Percentiles rank a stretch among this genome's conserved stretches.
These are phyloP conservation scores for Tilletia walkeri DNA, from an alignment of 1,284 basidiomycete species.

Conservation along the genomic window DNA sequence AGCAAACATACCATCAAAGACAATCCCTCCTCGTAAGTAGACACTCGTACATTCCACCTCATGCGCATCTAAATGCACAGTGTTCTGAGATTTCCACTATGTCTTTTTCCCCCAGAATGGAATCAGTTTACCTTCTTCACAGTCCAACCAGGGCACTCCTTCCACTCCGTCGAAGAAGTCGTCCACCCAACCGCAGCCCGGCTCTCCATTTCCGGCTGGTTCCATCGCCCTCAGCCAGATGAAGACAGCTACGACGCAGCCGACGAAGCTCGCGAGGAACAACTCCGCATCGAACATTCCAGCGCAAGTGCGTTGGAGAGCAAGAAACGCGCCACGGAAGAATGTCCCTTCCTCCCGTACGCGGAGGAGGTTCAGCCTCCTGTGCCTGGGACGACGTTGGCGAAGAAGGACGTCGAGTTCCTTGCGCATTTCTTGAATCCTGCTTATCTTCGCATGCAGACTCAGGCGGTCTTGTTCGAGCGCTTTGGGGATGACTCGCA, in stretches of 20 bases:
- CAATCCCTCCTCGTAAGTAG: conserved; percentile 42
- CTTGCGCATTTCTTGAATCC: conserved; percentile 74
- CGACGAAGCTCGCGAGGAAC: conserved; percentile 60
- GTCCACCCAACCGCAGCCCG: conserved; percentile 43
- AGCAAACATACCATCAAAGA: conserved; percentile 39
- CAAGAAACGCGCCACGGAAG: conserved; percentile 60
- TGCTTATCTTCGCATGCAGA: conserved; percentile 79
- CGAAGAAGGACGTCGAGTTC: conserved; percentile 44
- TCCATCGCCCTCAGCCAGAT: conserved; percentile 80
- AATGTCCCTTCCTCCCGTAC: conserved; percentile 63
- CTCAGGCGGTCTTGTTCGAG: conserved; percentile 74
- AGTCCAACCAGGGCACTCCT: conserved; percentile 79
- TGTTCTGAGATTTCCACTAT: conserved; percentile 52
- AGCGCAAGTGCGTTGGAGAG: conserved; percentile 24
- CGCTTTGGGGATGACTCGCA: conserved; percentile 86
- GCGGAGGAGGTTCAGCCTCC: conserved; percentile 28
- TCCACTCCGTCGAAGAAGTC: conserved; percentile 96
- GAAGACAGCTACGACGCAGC: conserved; percentile 76
- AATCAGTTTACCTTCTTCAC: conserved; percentile 96
- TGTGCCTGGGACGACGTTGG: conserved; percentile 47
- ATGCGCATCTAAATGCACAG: neutral
- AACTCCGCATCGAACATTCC: conserved; percentile 45
- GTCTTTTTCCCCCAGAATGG: conserved; percentile 74
- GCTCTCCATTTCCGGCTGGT: conserved; percentile 90
- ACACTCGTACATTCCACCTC: neutral